phyloP scores from a whole-genome alignment of 116 monocot genomes.

The Iris pallida region DNA sequence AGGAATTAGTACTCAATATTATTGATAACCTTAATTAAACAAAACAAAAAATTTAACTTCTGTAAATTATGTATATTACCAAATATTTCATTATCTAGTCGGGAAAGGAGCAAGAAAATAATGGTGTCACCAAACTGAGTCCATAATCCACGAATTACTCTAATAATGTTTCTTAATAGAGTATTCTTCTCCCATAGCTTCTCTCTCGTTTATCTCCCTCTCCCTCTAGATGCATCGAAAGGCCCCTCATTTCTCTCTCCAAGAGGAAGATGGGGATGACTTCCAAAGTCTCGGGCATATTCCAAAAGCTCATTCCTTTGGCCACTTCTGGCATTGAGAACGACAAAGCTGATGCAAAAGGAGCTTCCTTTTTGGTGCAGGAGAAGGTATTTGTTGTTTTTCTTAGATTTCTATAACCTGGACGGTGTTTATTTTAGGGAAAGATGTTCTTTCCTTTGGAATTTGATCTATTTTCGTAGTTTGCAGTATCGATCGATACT shows the following conservation, averaged over 20 bases:
- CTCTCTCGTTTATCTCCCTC: conserved; percentile 9
- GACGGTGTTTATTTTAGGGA: too few species aligned
- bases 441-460: neutral
- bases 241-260: neutral
- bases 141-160: too few species aligned
- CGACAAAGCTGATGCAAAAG: neutral
- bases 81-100: too few species aligned
- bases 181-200: conserved; percentile 2
- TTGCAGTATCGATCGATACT: too few species aligned
- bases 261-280: neutral
- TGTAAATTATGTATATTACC: too few species aligned
- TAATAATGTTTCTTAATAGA: conserved; percentile 7
- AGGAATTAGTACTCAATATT: too few species aligned
- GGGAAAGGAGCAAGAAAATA: too few species aligned
- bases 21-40: too few species aligned
- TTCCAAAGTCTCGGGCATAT: neutral
- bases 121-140: too few species aligned
- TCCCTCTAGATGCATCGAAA: neutral
- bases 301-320: conserved; percentile 11
- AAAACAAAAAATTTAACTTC: too few species aligned
- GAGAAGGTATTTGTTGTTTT: conserved; percentile 1
- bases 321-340: neutral
- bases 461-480: too few species aligned
- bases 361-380: neutral
- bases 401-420: too few species aligned